phyloP scores from a whole-genome alignment of 148 eudicot species.

The Drosera capensis region DNA sequence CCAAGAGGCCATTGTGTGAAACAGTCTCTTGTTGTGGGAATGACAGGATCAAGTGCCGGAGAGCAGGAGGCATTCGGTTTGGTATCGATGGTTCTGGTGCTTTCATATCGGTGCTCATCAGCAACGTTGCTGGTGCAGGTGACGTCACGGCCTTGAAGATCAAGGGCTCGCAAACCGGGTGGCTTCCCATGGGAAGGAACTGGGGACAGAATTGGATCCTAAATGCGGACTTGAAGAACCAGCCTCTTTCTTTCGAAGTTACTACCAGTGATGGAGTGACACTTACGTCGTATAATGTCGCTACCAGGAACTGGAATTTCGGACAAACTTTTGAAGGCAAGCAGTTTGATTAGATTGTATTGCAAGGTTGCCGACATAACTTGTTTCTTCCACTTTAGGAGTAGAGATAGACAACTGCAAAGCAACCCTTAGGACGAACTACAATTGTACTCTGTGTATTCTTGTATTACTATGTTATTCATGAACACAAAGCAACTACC shows the following conservation, averaged over 20 bases:
- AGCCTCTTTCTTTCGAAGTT: conserved; percentile 73
- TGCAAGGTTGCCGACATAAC: too few species aligned
- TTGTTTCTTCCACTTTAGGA: too few species aligned
- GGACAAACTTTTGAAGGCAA: conserved; percentile 85
- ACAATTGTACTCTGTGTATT: too few species aligned
- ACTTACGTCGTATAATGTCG: conserved; percentile 56
- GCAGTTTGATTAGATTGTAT: conserved; percentile 32
- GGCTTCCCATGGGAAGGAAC: conserved; percentile 82
- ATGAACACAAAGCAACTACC: too few species aligned
- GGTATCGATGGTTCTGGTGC: conserved; percentile 55
- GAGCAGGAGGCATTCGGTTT: conserved; percentile 78
- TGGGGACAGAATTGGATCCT: conserved; percentile 93
- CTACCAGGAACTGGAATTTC: conserved; percentile 63
- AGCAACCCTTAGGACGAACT: too few species aligned
- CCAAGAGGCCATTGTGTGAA: too few species aligned
- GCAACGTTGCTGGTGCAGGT: conserved; percentile 81
- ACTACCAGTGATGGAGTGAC: conserved; percentile 67
- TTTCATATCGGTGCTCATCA: conserved; percentile 65
- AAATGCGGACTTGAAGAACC: conserved; percentile 63
- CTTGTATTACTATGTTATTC: too few species aligned
- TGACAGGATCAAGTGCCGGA: conserved; percentile 73
- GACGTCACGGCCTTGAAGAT: conserved; percentile 51
- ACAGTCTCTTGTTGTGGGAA: not conserved
- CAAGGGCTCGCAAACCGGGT: conserved; percentile 79
- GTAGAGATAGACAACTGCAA: too few species aligned